phyloP scores from a whole-genome alignment of 2,329 filamentous ascomycete species.

The Microdochium trichocladiopsis region DNA sequence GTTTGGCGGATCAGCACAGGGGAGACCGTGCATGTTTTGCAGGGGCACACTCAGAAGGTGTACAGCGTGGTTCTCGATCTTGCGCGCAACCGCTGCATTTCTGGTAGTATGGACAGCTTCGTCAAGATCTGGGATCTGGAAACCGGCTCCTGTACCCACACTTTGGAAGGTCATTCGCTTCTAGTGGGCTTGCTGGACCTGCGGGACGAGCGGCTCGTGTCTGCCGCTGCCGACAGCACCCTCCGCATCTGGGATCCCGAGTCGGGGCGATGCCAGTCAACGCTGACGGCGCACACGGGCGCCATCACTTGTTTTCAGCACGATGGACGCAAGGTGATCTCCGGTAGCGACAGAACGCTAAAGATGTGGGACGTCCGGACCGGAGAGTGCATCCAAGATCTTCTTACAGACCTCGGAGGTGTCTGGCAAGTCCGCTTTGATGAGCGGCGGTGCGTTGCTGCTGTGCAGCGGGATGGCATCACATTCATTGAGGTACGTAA shows the following conservation, averaged over 20 bases:
- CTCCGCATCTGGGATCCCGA: constrained; percentile 96
- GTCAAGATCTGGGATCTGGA: constrained; percentile 97
- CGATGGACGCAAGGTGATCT: constrained; percentile 93
- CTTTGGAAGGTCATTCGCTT: constrained; percentile 85
- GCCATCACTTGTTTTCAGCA: constrained; percentile 99
- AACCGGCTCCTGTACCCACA: constrained; percentile 78
- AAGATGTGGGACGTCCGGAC: constrained; percentile 98
- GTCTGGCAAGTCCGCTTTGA: constrained; percentile 99
- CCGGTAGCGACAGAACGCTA: constrained; percentile 86
- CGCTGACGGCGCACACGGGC: constrained; percentile 86
- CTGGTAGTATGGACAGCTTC: constrained; percentile 94
- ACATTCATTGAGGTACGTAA: constrained; percentile 88
- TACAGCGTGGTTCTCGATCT: constrained; percentile 96
- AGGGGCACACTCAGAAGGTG: constrained; percentile 86
- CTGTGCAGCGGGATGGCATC: constrained; percentile 84
- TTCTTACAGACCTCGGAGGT: constrained; percentile 88
- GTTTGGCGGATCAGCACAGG: constrained; percentile 98
- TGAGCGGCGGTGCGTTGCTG: constrained; percentile 87
- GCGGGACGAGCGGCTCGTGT: constrained; percentile 83
- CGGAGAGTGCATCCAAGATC: constrained; percentile 85
- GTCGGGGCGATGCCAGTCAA: constrained; percentile 82
- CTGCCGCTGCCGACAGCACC: constrained; percentile 90
- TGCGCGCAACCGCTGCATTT: constrained; percentile 89
- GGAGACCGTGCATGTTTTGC: constrained; percentile 74
- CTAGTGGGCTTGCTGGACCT: constrained; percentile 89